Evolutionary conservation across 2,329 filamentous ascomycete genomes (phyloP).

Genomic region (Epichloe gansuensis): DNA sequence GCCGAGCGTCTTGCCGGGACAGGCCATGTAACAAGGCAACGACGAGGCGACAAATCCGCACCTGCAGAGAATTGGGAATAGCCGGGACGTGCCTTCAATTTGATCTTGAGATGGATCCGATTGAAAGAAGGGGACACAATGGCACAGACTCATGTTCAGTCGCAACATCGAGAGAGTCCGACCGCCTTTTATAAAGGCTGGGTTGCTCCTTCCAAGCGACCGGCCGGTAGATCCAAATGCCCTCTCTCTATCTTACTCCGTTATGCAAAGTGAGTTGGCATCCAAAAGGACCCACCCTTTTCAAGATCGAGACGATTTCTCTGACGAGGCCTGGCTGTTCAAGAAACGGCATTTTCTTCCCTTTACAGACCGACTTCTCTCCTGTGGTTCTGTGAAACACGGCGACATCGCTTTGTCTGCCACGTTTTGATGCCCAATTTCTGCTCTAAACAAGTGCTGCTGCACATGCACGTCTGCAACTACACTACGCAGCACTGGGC

Average conservation of each 20-base stretch:
- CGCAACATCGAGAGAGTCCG: neutral
- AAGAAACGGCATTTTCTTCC: neutral
- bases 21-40: neutral
- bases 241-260: neutral
- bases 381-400: neutral
- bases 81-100: no score
- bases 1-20: neutral
- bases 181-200: slow-evolving; percentile 7
- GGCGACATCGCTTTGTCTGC: neutral
- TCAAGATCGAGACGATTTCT: neutral
- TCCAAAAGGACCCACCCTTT: slow-evolving; percentile 4
- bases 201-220: slow-evolving; percentile 3
- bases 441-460: neutral
- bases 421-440: neutral
- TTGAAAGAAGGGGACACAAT: neutral
- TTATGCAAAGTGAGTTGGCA: slow-evolving; percentile 10
- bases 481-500: no score
- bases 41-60: neutral
- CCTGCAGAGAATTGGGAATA: neutral
- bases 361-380: neutral
- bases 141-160: neutral
- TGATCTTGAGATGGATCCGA: neutral
- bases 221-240: neutral
- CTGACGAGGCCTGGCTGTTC: neutral
- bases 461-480: neutral